Evolutionary conservation across 129 eudicot genomes (phyloP).

Genomic region (Helianthus annuus): DNA sequence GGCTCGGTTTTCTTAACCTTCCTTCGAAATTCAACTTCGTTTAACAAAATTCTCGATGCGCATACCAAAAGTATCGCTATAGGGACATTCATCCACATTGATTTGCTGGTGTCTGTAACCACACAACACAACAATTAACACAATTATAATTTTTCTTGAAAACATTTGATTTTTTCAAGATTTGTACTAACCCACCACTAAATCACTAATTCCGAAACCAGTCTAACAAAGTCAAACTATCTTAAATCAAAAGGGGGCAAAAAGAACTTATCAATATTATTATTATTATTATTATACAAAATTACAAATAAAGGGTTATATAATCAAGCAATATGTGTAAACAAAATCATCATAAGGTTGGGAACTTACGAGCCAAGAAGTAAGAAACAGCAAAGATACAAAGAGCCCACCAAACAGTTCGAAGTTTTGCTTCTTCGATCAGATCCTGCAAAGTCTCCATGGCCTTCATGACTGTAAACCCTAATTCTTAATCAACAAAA

Average conservation of each 20-base stretch:
- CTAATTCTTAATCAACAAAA: conserved; percentile 24
- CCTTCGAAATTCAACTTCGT: conserved; percentile 90
- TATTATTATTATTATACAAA: too few species aligned
- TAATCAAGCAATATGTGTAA: not conserved
- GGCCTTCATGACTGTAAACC: conserved; percentile 46
- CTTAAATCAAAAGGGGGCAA: not conserved
- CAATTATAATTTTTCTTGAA: not conserved
- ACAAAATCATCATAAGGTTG: conserved; percentile 7
- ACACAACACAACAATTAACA: conserved; percentile 22
- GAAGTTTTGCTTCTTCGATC: conserved; percentile 90
- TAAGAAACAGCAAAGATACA: conserved; percentile 76
- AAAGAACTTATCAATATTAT: not conserved
- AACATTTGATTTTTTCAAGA: conserved; percentile 14
- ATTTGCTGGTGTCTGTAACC: conserved; percentile 90
- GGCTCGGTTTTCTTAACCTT: conserved; percentile 51
- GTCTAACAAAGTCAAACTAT: not conserved
- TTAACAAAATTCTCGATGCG: conserved; percentile 60
- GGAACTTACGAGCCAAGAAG: conserved; percentile 81
- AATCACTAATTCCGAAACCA: not conserved
- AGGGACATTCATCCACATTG: conserved; percentile 97
- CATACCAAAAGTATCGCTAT: conserved; percentile 73
- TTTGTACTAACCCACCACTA: not conserved
- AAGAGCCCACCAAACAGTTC: conserved; percentile 90
- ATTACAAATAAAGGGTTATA: not conserved
- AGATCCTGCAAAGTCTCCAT: conserved; percentile 84